Percentiles rank a stretch among this genome's conserved stretches.
These are phyloP conservation scores for Cyberlindnera subsufficiens DNA, from an alignment of 805 yeast genomes.

Conservation along the genomic window DNA sequence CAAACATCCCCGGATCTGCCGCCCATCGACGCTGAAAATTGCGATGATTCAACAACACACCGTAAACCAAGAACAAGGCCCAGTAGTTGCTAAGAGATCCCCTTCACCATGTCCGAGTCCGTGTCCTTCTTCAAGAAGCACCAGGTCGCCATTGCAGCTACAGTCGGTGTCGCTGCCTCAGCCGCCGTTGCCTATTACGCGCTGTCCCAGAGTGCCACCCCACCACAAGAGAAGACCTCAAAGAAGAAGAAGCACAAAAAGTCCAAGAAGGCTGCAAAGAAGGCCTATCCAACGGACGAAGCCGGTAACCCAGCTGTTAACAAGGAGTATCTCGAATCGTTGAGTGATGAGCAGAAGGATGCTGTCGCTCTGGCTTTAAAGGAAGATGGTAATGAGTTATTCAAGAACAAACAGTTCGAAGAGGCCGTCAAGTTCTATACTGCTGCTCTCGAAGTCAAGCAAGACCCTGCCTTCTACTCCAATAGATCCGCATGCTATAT, in stretches of 20 bases:
- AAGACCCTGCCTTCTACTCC: constrained; percentile 87
- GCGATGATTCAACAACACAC: too few species aligned
- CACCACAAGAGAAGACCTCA: constrained; percentile 26
- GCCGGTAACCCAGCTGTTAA: constrained; percentile 56
- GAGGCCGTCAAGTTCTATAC: constrained; percentile 79
- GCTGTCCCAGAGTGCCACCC: constrained; percentile 30
- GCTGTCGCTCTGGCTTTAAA: constrained; percentile 71
- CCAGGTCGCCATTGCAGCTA: constrained; percentile 57
- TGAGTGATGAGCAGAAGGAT: constrained; percentile 49
- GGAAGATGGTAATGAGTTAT: constrained; percentile 81
- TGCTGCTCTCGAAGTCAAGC: constrained; percentile 66
- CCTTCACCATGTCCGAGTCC: constrained; percentile 22
- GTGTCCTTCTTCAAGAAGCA: constrained; percentile 31
- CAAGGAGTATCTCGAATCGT: constrained; percentile 36
- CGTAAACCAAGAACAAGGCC: too few species aligned
- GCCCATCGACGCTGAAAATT: too few species aligned
- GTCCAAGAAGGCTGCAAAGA: constrained; percentile 21
- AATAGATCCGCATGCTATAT: constrained; percentile 96
- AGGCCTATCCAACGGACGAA: constrained; percentile 44
- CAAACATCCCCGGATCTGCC: too few species aligned
- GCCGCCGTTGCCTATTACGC: constrained; percentile 58
- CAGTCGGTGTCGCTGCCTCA: constrained; percentile 58
- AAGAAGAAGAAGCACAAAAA: constrained; percentile 35
- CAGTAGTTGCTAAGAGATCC: too few species aligned
- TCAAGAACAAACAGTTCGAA: constrained; percentile 62